Base-by-base conservation (phyloP, 1,284 basidiomycete species). In the Filobasidium uniguttulatum region DNA sequence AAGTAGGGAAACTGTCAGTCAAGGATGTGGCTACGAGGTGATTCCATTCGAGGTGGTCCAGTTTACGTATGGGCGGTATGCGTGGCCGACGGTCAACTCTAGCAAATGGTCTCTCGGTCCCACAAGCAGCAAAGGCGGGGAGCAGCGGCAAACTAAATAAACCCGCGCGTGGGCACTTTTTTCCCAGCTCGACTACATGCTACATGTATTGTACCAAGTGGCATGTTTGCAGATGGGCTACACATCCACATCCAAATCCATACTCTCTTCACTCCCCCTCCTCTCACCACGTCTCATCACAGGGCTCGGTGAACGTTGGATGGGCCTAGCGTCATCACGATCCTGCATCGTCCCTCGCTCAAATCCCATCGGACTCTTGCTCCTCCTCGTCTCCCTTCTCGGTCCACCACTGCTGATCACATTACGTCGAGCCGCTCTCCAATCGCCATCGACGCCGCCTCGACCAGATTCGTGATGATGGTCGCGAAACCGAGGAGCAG, bases 201-300 rank as follows among this genome's bases (percentile, higher is more conserved):
- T n/a, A n/a, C n/a, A n/a, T n/a, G n/a, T n/a, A n/a, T n/a, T n/a
- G n/a, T n/a, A n/a, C n/a, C n/a, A n/a, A n/a, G n/a, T n/a, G n/a
- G n/a, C n/a, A n/a, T n/a, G n/a, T n/a, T n/a, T n/a, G n/a, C n/a
- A n/a, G n/a, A n/a, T n/a, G n/a, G n/a, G 43, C 30, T 20, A 28
- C 19, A 20, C 33, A 36, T 26, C 37, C 41, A 22, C 30, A 46
- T 35, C 44, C 30, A 46, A 5, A 7, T 33, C 44, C 30, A 46
- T 35, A 22, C 44, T 35, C 44, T 46, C 44, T 20, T 46, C 44
- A 12, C 44, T 35, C 9, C 44, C 44, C 17, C 20, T n/a, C 30
- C 44, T 31, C 44, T 46, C 44, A 5, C 29, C 30, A 15, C 22
- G 14, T 12, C 38, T 14, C 23, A 45, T 4, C 26, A 45, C 15